Base-by-base conservation (phyloP, 306 rosid species). In the Coriaria nepalensis region DNA sequence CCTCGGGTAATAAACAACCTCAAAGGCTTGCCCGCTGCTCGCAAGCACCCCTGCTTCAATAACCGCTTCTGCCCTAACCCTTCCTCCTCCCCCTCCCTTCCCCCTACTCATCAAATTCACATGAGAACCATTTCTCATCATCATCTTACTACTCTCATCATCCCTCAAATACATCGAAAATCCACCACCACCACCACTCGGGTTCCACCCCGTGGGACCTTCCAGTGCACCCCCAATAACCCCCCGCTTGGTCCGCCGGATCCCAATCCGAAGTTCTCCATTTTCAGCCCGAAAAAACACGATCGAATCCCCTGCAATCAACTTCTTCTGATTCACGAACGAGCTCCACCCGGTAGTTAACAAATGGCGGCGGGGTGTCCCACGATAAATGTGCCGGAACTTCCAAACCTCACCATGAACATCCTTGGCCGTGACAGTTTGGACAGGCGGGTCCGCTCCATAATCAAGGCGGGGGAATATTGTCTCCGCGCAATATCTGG, bases 311-410 rank as follows among this genome's bases (percentile, higher is more conserved):
- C 98, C 98, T 0, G 98, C 98, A 47, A 90, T 85, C 7, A 90
- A 82, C 64, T 90, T 90, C 78, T 90, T 90, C 77, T 85, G 98
- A 61, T 85, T 90, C 45, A 90, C 98, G 57, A 90, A 90, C 40
- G 68, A 75, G 64, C 98, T 90, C 98, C 98, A 90, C 14, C 98
- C 98, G 2, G 98, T 85, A 6, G 98, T 90, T 6, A 90, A 65
- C 64, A 90, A 67, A 67, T 90, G 98, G 20, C 98, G 70, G 7
- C 98, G 79, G 6, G 98, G 98, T 0, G 98, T 90, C 6, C 98
- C 98, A 13, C 98, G 70, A 33, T 85, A 90, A 29, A 90, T 85
- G 40, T 90, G 98, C 69, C 98, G 61, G 29, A 90, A 90, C 66
- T 85, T 90, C 98, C 98, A 90, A 35, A 72, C 66, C 51, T 78